phyloP scores from a whole-genome alignment of 768 basidiomycete genomes.

The Boletus rubropictus region DNA sequence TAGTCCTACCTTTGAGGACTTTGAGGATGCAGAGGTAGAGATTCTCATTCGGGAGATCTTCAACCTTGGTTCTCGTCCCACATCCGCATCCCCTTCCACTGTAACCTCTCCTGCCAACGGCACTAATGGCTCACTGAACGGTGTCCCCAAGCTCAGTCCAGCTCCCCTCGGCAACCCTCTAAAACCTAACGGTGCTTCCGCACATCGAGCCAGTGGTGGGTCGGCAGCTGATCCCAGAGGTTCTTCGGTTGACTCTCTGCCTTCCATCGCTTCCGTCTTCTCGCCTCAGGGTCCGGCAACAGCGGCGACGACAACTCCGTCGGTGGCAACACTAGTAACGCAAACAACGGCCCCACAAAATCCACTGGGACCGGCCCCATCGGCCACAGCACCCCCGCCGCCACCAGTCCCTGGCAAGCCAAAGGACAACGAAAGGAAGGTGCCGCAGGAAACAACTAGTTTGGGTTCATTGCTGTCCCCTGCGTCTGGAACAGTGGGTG shows the following conservation, averaged over 20 bases:
- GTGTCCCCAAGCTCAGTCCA: slow-evolving; percentile 18
- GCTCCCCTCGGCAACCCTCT: slow-evolving; percentile 14
- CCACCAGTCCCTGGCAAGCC: slow-evolving; percentile 4
- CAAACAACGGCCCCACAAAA: slow-evolving; percentile 1
- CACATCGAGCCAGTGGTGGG: slow-evolving; percentile 29
- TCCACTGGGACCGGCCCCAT: neutral
- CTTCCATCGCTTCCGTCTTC: slow-evolving; percentile 13
- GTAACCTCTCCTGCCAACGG: slow-evolving; percentile 6
- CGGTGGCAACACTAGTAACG: neutral
- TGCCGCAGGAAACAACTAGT: neutral
- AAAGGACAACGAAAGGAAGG: slow-evolving; percentile 8
- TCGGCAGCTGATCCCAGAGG: slow-evolving; percentile 23
- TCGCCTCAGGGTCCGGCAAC: slow-evolving; percentile 3
- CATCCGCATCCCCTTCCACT: slow-evolving; percentile 21
- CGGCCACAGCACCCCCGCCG: neutral
- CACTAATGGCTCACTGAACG: slow-evolving; percentile 8
- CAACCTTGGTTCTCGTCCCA: slow-evolving; percentile 22
- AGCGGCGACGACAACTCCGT: neutral
- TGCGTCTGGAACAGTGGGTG: slow-evolving; percentile 22
- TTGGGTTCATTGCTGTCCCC: neutral
- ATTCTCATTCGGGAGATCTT: slow-evolving; percentile 27
- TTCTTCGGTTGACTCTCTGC: slow-evolving; percentile 24
- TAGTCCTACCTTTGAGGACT: slow-evolving; percentile 29
- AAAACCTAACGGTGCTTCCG: slow-evolving; percentile 17
- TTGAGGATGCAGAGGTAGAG: slow-evolving; percentile 27